Base-by-base conservation (phyloP, 441 rosid genomes). In the Populus tomentosa region DNA sequence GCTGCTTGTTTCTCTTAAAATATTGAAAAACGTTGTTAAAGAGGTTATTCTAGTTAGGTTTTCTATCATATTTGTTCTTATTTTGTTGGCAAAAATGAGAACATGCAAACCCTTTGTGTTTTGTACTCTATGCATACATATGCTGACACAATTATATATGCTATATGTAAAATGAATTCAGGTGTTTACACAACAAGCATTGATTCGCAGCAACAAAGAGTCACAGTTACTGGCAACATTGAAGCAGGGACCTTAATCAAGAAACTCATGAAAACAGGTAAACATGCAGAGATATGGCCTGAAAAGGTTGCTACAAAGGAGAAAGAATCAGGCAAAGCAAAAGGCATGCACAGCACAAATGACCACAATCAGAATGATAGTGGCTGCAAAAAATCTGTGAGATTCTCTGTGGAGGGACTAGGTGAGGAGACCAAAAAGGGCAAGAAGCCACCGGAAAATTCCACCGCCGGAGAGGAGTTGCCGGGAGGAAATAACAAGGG, bases 171-270 rank as follows among this genome's bases (percentile, higher is more conserved):
- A 13, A 24, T 68, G 16, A 21, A 32, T 71, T 72, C 75, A 91
- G 94, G 94, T 77, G 96, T 90, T 50, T 89, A 86, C 63, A 76
- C 82, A 40, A 73, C 87, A 33, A 53, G 71, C 24, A 35, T 91
- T 10, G 91, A 91, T 78, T 72, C 88, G 10, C 83, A 75, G 76
- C 88, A 85, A 59, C 91, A 89, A 67, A 90, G 82, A 82, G 91
- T 90, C 38, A 87, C 88, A 5, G 94, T 91, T 38, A 88, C 80
- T 6, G 91, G 94, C 2, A 87, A 89, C 77, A 87, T 91, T 42
- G 84, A 79, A 72, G 83, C 76, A 5, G 88, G 84, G 80, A 83
- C 86, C 2, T 86, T 91, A 46, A 83, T 91, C 72, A 86, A 85
- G 85, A 90, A 83, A 82, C 90, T 90, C 68, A 70, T 71, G 5